Evolutionary conservation across 257 asterid genomes (phyloP).

Genomic region (Penstemon newberryi): DNA sequence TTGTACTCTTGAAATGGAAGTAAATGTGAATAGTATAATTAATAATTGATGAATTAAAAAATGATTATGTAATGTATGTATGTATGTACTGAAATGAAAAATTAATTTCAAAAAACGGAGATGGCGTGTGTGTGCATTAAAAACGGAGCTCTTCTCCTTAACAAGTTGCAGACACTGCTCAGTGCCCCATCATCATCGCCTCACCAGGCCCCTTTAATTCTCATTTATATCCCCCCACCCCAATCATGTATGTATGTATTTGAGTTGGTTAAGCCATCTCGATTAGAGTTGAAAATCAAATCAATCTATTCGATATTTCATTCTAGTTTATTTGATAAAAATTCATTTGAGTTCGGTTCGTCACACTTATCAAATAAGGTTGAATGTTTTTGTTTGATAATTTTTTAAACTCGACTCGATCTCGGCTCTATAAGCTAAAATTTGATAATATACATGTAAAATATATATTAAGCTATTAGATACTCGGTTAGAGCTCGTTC

Average conservation of each 20-base stretch:
- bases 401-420: no score
- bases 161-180: slow-evolving; percentile 29
- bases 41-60: neutral
- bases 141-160: slow-evolving; percentile 23
- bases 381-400: no score
- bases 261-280: neutral
- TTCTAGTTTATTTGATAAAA: no score
- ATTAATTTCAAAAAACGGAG: slow-evolving; percentile 31
- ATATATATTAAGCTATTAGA: no score
- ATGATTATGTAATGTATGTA: neutral
- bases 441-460: no score
- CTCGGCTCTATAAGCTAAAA: no score
- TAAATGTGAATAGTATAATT: slow-evolving; percentile 9
- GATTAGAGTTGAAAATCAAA: no score
- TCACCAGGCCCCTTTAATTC: slow-evolving; percentile 12
- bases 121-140: slow-evolving; percentile 40
- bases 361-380: no score
- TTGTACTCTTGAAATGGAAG: neutral
- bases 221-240: slow-evolving; percentile 21
- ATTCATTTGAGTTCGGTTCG: no score
- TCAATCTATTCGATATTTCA: no score
- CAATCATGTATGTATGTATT: neutral
- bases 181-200: slow-evolving; percentile 12
- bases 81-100: neutral
- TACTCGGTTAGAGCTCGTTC: no score